Conservation (phyloP, 108 stramenopile genomes). For the Nitzschia putrida region DNA sequence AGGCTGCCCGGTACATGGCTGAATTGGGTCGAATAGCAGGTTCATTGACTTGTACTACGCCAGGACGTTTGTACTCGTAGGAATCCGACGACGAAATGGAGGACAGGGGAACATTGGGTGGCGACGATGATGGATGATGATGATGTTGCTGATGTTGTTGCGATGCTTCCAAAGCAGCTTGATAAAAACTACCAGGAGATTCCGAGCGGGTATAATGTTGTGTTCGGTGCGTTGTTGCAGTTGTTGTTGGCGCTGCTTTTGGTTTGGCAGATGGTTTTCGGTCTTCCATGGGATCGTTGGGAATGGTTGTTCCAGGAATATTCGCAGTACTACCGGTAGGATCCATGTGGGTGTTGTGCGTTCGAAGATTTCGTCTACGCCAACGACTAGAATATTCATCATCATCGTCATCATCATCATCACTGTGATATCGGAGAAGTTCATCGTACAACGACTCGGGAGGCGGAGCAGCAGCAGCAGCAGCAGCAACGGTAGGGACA, state of each 20-base stretch:
- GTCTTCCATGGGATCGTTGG: not conserved
- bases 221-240: not conserved
- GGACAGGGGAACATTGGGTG: not conserved
- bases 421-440: constrained; percentile 25
- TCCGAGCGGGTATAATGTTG: not conserved
- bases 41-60: constrained; percentile 18
- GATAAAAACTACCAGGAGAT: constrained; percentile 8
- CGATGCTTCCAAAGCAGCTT: constrained; percentile 8
- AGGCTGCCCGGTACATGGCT: constrained; percentile 29
- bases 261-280: constrained; percentile 4
- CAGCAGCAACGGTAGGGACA: too few species aligned
- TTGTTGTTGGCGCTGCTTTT: not conserved
- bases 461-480: constrained; percentile 13
- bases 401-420: constrained; percentile 12
- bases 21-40: constrained; percentile 27
- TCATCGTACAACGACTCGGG: constrained; percentile 16
- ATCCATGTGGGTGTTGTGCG: not conserved
- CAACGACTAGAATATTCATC: not conserved
- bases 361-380: constrained; percentile 1
- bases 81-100: not conserved
- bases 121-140: not conserved
- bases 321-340: too few species aligned
- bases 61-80: constrained; percentile 12
- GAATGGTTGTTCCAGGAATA: not conserved
- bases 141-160: constrained; percentile 8